These are phyloP conservation scores for Phtheirospermum japonicum DNA, from an alignment of 257 asterid species.

Conservation along the genomic window DNA sequence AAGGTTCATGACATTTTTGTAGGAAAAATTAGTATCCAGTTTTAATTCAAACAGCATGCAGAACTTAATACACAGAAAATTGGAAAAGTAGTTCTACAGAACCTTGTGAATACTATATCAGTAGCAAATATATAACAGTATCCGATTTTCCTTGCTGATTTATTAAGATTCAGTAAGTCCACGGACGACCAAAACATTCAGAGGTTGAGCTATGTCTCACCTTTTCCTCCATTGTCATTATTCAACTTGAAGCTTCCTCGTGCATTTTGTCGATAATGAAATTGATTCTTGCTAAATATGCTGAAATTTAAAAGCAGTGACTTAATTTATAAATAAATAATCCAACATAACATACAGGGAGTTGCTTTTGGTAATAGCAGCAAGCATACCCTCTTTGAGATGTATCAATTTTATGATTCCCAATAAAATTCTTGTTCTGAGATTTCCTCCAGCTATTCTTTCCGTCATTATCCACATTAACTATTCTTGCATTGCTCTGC, in stretches of 20 bases:
- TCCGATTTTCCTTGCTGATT: constrained; percentile 9
- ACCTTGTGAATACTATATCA: constrained; percentile 7
- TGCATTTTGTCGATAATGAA: constrained; percentile 39
- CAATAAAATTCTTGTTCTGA: constrained; percentile 43
- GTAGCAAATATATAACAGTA: neutral
- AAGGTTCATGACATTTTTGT: neutral
- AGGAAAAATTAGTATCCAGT: neutral
- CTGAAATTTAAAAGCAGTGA: constrained; percentile 27
- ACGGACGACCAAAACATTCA: neutral
- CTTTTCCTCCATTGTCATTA: constrained; percentile 50
- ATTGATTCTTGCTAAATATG: constrained; percentile 48
- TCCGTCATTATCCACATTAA: constrained; percentile 35
- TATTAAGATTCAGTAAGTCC: constrained; percentile 11
- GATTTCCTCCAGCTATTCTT: constrained; percentile 44
- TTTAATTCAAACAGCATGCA: neutral
- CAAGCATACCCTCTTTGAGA: constrained; percentile 47
- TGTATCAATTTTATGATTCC: constrained; percentile 44
- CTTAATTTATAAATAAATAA: constrained; percentile 22
- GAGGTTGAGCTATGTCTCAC: constrained; percentile 34
- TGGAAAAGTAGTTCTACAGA: neutral
- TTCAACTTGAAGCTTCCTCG: constrained; percentile 50
- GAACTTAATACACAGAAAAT: neutral
- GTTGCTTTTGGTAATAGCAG: constrained; percentile 8
- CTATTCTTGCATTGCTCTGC: constrained; percentile 52
- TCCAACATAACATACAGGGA: constrained; percentile 3